phyloP scores from a whole-genome alignment of 179 eudicot species.

The Carnegiea gigantea region DNA sequence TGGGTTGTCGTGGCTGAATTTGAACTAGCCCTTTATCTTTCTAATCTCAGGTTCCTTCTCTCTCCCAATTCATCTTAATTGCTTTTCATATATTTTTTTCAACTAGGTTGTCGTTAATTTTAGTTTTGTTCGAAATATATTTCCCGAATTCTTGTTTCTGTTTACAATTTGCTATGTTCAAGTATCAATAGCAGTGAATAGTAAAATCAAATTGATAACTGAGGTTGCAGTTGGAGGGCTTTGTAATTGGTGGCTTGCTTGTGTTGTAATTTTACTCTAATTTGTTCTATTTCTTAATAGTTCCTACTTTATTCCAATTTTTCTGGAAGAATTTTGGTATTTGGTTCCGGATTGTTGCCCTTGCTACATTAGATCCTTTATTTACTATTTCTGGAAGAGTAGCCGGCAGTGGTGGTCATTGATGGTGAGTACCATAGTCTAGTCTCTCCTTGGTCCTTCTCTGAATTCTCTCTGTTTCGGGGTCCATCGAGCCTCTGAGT shows the following conservation, averaged over 20 bases:
- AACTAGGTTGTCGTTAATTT: not conserved
- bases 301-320: too few species aligned
- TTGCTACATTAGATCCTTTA: too few species aligned
- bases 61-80: not conserved
- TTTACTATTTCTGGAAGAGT: too few species aligned
- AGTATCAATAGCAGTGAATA: not conserved
- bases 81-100: not conserved
- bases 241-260: not conserved
- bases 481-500: too few species aligned
- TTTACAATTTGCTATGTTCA: not conserved
- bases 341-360: too few species aligned
- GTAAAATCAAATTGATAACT: not conserved
- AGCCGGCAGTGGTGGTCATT: too few species aligned
- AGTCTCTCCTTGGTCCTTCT: too few species aligned
- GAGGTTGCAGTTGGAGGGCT: not conserved
- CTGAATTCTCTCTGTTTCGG: too few species aligned
- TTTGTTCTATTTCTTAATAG: not conserved
- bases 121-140: not conserved
- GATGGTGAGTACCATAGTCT: too few species aligned
- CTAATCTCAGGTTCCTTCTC: constrained; percentile 5
- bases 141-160: not conserved
- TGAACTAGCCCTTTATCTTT: constrained; percentile 9
- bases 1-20: too few species aligned
- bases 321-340: too few species aligned
- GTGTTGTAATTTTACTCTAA: not conserved